A percentile compares a stretch with the other conserved stretches of the same genome.
These are phyloP conservation scores for Phyllosticta ampelicida DNA, from an alignment of 2,329 filamentous ascomycete genomes.

Conservation along the genomic window DNA sequence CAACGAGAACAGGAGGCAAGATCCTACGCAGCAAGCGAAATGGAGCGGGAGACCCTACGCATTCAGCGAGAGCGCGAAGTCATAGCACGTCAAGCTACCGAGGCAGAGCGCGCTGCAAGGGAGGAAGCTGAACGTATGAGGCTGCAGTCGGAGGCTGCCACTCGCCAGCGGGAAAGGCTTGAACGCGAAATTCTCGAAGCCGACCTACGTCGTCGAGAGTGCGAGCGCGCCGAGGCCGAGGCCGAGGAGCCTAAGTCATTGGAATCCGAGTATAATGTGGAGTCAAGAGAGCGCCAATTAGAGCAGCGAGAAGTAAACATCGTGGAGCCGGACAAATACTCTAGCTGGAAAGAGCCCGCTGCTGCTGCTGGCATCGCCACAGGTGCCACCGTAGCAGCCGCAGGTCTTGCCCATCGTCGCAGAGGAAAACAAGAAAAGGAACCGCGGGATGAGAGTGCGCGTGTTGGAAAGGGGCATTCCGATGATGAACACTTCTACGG, in stretches of 20 bases:
- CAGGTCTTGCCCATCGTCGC: constrained; percentile 23
- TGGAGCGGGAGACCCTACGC: constrained; percentile 23
- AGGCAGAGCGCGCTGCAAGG: constrained; percentile 17
- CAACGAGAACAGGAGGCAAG: constrained; percentile 16
- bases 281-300: constrained; percentile 23
- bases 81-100: constrained; percentile 12
- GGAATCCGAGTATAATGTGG: constrained; percentile 13
- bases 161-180: constrained; percentile 14
- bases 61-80: constrained; percentile 20
- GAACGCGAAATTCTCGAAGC: constrained; percentile 14
- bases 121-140: constrained; percentile 17
- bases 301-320: constrained; percentile 24
- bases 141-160: constrained; percentile 11
- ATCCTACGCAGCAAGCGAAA: constrained; percentile 7
- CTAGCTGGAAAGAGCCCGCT: constrained; percentile 22
- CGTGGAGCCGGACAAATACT: constrained; percentile 18
- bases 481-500: constrained; percentile 22
- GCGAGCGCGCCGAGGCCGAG: constrained; percentile 17
- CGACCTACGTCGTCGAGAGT: constrained; percentile 2
- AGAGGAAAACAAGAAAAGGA: constrained; percentile 12
- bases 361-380: constrained; percentile 24
- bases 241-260: constrained; percentile 15
- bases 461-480: background rate
- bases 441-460: background rate
- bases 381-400: constrained; percentile 8